Base-by-base conservation (phyloP, 1,284 basidiomycete genomes). In the Trichosporon sp. region DNA sequence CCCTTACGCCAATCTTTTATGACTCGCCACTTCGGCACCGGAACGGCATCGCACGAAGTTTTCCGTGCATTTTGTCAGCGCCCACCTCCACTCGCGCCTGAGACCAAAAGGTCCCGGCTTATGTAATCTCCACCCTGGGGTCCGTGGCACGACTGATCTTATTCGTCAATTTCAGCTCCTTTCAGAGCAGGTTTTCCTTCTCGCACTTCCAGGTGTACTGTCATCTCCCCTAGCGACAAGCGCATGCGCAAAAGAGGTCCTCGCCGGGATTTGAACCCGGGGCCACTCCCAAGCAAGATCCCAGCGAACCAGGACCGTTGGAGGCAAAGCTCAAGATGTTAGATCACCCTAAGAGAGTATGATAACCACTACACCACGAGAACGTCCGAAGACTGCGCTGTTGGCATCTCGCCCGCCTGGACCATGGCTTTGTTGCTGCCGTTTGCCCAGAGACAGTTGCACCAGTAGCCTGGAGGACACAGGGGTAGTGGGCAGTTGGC, bases 291-390 rank as follows among this genome's bases (percentile, higher is more conserved):
- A 51, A 42, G 38, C 38, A n/a, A n/a, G 38, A 25, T 51, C 47
- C 47, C 18, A 9, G 47, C 23, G 47, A 21, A 51, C 21, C n/a
- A 25, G 47, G 21, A 51, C 47, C n/a, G 47, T 21, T 23, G 47
- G 47, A 51, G 47, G 47, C 47, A 51, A 51, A 51, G 47, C 47
- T 51, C 47, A 51, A 51, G 47, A 51, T 51, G 47, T 51, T 51
- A 51, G 47, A 51, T 51, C 47, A 51, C 47, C 47, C 47, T 51
- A 51, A 51, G 47, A 51, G 47, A 51, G 47, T 51, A 51, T 51
- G 47, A 51, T 51, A 51, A 51, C 47, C 47, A 51, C 47, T 51
- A 51, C 47, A 51, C 47, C 47, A 51, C 47, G 47, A 51, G 47
- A 51, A 51, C 47, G 47, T 51, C 47, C 47, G 47, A 51, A 51